phyloP scores from a whole-genome alignment of 1,284 basidiomycete species.

The Moniliophthora roreri region DNA sequence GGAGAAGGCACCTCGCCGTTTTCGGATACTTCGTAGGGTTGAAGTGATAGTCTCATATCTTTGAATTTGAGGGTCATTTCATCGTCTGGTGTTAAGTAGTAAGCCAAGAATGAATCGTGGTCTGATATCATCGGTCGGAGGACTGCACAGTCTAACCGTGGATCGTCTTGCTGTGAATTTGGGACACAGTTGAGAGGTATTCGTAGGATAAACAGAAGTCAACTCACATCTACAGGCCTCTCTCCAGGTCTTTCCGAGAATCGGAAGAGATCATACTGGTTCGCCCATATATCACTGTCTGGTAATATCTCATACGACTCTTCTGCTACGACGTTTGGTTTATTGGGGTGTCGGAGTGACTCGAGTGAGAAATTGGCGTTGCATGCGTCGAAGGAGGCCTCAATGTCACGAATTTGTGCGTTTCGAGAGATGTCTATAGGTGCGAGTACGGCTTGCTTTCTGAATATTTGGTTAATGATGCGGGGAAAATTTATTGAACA shows the following conservation, averaged over 20 bases:
- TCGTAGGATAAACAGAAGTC: not conserved
- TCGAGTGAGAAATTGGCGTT: constrained; percentile 60
- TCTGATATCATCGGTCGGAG: constrained; percentile 85
- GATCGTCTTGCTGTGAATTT: constrained; percentile 60
- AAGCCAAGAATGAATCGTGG: constrained; percentile 87
- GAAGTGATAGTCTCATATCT: constrained; percentile 38
- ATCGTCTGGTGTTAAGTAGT: constrained; percentile 83
- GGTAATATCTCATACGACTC: constrained; percentile 88
- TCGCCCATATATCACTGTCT: constrained; percentile 86
- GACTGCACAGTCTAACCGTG: constrained; percentile 81
- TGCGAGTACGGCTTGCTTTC: constrained; percentile 51
- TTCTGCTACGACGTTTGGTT: constrained; percentile 73
- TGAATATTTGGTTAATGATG: constrained; percentile 21
- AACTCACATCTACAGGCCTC: constrained; percentile 57
- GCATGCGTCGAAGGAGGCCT: constrained; percentile 74
- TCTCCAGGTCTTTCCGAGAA: constrained; percentile 90
- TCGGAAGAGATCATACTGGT: constrained; percentile 85
- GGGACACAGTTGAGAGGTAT: not conserved
- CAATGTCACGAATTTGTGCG: constrained; percentile 82
- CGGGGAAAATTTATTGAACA: not conserved
- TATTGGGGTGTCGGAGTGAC: constrained; percentile 76
- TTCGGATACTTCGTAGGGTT: constrained; percentile 44
- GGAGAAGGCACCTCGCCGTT: constrained; percentile 59
- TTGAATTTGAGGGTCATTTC: constrained; percentile 64
- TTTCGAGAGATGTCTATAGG: constrained; percentile 74